A percentile compares a stretch with the other conserved stretches of the same genome.
These are phyloP conservation scores for Rhododendron ovatum DNA, from an alignment of 148 eudicot species.

Conservation along the genomic window DNA sequence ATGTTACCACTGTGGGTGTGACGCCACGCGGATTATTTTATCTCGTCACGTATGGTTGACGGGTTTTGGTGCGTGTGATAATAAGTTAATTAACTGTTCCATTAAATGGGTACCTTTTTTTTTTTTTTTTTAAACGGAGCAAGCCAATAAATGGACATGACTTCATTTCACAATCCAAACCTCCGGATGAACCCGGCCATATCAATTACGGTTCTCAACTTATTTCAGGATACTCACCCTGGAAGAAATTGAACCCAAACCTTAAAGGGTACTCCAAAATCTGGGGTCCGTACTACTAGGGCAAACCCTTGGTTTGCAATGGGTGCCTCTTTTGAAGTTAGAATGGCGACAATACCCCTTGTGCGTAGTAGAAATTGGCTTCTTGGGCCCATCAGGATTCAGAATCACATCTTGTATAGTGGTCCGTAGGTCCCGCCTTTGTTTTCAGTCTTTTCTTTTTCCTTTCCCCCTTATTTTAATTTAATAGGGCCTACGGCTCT, in stretches of 20 bases:
- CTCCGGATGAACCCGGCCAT: accelerated
- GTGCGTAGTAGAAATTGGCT: not conserved
- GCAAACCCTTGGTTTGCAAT: too few species aligned
- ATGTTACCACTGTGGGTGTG: not conserved
- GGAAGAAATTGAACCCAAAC: too few species aligned
- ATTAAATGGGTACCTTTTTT: not conserved
- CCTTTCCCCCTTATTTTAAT: not conserved
- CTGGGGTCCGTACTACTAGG: too few species aligned
- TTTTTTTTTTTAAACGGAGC: too few species aligned
- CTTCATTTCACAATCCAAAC: too few species aligned
- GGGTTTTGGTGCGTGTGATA: not conserved
- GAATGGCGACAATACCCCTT: constrained; percentile 5
- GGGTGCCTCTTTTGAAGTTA: not conserved
- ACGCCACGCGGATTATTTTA: not conserved
- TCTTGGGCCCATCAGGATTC: not conserved
- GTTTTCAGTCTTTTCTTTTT: not conserved
- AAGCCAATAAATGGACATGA: too few species aligned
- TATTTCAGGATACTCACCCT: too few species aligned
- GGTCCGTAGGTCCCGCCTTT: not conserved
- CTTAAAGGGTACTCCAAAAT: too few species aligned
- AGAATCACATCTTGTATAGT: not conserved
- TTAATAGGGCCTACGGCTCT: not conserved
- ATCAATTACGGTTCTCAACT: accelerated
- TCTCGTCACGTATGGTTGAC: not conserved
- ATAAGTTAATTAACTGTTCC: not conserved